Evolutionary conservation across 352 stramenopile genomes (phyloP), one percentile per base, ranked within the genome.

Genomic region (Pythium angustatum): DNA sequence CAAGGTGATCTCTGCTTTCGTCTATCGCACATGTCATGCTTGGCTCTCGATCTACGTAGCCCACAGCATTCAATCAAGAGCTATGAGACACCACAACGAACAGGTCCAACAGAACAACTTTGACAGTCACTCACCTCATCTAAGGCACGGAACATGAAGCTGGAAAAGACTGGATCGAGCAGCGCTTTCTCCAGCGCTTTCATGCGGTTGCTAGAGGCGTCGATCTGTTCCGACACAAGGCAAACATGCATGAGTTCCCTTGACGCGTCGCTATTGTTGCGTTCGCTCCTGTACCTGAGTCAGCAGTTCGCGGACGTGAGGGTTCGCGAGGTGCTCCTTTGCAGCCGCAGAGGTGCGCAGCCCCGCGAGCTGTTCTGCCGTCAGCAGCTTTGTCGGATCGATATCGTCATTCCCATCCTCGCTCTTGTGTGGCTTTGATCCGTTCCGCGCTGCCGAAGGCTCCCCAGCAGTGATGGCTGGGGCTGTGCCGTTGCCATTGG

Each of bases 181-280:
- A 94, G 68, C 34, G 86, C 84, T 59, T 88, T 92, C 72, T 94
- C 82, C 40, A 94, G 68, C 27, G 82, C 72, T 52, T 90, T 90
- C 67, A 89, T 80, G 47, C 85, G 82, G 48, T 93, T 66, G 24
- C 65, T 60, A 52, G 78, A 85, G 5, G 65, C 72, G 47, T 93
- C 79, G 57, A 94, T 83, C 86, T 94, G 62, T 44, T 22, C 6
- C 10, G 7, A 5, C 5, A 4, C 19, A 19, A 22, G 15, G 15
- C 17, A 57, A 22, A 19, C 27, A 30, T 12, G n/a, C n/a, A 19
- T 43, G 6, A 19, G 30, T 40, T 14, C 2, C 43, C n/a, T n/a
- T n/a, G n/a, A n/a, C n/a, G n/a, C n/a, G n/a, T n/a, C n/a, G n/a
- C n/a, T n/a, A 31, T 24, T 14, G 14, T 26, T 49, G 2, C 17